Evolutionary conservation across 768 basidiomycete genomes (phyloP).

Genomic region (Pisolithus marmoratus): DNA sequence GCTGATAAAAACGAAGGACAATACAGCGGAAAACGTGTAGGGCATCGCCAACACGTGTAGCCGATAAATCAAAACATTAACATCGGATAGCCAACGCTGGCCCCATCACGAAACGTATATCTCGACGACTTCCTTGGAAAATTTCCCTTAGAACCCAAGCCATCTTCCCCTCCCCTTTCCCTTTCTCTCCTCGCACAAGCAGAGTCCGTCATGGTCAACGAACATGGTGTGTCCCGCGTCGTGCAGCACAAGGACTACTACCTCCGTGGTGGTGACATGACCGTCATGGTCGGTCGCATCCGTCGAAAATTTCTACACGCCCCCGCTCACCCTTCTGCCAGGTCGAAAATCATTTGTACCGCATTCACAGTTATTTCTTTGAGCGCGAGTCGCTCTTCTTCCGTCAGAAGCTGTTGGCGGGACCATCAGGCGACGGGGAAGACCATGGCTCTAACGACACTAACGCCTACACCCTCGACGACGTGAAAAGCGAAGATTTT

Average conservation of each 20-base stretch:
- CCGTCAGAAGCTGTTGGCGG: slow-evolving; percentile 25
- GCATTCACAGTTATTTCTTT: slow-evolving; percentile 59
- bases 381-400: slow-evolving; percentile 54
- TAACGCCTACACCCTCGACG: slow-evolving; percentile 40
- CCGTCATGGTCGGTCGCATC: slow-evolving; percentile 44
- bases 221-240: slow-evolving; percentile 26
- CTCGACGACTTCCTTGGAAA: slow-evolving; percentile 28
- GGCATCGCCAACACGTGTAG: slow-evolving; percentile 35
- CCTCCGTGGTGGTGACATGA: slow-evolving; percentile 52
- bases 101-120: slow-evolving; percentile 25
- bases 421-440: slow-evolving; percentile 27
- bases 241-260: slow-evolving; percentile 45
- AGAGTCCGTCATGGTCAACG: slow-evolving; percentile 21
- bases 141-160: slow-evolving; percentile 29
- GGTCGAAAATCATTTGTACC: slow-evolving; percentile 53
- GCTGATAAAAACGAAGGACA: slow-evolving; percentile 6
- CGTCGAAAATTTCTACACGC: neutral
- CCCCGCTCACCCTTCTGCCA: slow-evolving; percentile 24
- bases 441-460: slow-evolving; percentile 34
- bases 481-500: slow-evolving; percentile 43
- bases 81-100: slow-evolving; percentile 20
- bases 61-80: slow-evolving; percentile 7
- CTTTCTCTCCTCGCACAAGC: slow-evolving; percentile 24
- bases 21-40: slow-evolving; percentile 18
- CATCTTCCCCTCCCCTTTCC: slow-evolving; percentile 19